Evolutionary conservation across 2,329 filamentous ascomycete species (phyloP).

Genomic region (Claviceps arundinis): DNA sequence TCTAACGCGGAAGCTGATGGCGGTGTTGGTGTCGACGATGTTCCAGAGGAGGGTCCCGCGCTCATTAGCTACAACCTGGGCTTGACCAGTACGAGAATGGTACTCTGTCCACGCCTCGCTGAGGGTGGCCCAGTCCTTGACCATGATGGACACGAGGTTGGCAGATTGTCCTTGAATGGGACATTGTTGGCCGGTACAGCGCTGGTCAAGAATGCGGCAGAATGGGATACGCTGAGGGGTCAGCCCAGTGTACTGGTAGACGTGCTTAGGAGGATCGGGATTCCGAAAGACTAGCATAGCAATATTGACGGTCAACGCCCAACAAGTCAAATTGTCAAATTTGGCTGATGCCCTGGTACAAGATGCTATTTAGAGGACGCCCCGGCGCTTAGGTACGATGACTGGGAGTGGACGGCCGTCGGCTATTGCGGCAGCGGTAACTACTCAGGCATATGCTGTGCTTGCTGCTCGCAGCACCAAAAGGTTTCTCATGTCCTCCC

Average conservation of each 20-base stretch:
- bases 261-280: constrained; percentile 16
- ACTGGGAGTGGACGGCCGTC: no score
- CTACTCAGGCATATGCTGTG: no score
- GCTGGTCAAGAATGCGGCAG: constrained; percentile 43
- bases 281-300: constrained; percentile 7
- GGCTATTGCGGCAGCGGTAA: no score
- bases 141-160: constrained; percentile 22
- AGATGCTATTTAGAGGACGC: no score
- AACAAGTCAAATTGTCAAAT: no score
- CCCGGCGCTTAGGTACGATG: no score
- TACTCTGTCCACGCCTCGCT: constrained; percentile 38
- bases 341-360: neutral
- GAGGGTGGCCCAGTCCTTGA: constrained; percentile 30
- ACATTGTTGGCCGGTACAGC: constrained; percentile 52
- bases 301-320: no score
- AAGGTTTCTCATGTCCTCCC: no score
- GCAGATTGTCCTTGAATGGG: constrained; percentile 41
- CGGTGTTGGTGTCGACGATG: constrained; percentile 5
- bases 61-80: constrained; percentile 52
- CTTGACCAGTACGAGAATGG: constrained; percentile 40
- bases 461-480: no score
- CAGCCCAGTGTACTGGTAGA: constrained; percentile 12
- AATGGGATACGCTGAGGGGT: constrained; percentile 41
- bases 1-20: neutral
- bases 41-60: constrained; percentile 25